Conservation (phyloP, 169 alveolate genomes). For the Plasmodium cynomolgi region DNA sequence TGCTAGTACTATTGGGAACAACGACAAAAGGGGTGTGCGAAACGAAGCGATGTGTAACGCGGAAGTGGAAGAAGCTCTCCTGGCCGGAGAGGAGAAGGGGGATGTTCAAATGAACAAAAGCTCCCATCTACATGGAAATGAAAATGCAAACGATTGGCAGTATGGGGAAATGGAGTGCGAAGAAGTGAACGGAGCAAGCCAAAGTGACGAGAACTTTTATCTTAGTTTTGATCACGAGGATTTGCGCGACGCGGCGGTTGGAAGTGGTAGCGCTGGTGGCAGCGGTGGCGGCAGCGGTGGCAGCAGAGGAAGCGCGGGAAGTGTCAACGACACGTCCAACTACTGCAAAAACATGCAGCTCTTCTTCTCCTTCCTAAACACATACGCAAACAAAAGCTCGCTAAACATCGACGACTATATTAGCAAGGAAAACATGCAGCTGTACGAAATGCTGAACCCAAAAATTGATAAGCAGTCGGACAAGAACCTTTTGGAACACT, state of each 20-base stretch:
- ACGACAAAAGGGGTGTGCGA: background rate
- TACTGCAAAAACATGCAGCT: slow-evolving; percentile 38
- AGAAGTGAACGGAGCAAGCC: background rate
- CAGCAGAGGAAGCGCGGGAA: background rate
- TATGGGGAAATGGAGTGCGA: slow-evolving; percentile 1
- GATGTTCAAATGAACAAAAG: background rate
- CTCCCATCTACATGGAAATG: background rate
- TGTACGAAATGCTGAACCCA: slow-evolving; percentile 22
- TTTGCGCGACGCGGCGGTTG: background rate
- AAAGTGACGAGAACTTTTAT: slow-evolving; percentile 7
- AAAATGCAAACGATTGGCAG: slow-evolving; percentile 28
- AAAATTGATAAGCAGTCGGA: slow-evolving; percentile 22
- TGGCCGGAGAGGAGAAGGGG: background rate
- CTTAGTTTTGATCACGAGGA: background rate
- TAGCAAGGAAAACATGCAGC: slow-evolving; percentile 37
- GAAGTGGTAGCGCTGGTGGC: background rate
- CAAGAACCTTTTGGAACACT: slow-evolving; percentile 21
- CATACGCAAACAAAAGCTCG: slow-evolving; percentile 36
- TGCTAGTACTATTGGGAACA: background rate
- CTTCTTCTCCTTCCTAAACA: slow-evolving; percentile 40
- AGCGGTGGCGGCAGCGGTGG: too few relatives aligned
- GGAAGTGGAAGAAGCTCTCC: background rate
- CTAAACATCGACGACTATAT: slow-evolving; percentile 39
- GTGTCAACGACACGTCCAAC: slow-evolving; percentile 2
- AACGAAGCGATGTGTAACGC: background rate